Evolutionary conservation across 179 eudicot species (phyloP).

Genomic region (Patellifolia procumbens): DNA sequence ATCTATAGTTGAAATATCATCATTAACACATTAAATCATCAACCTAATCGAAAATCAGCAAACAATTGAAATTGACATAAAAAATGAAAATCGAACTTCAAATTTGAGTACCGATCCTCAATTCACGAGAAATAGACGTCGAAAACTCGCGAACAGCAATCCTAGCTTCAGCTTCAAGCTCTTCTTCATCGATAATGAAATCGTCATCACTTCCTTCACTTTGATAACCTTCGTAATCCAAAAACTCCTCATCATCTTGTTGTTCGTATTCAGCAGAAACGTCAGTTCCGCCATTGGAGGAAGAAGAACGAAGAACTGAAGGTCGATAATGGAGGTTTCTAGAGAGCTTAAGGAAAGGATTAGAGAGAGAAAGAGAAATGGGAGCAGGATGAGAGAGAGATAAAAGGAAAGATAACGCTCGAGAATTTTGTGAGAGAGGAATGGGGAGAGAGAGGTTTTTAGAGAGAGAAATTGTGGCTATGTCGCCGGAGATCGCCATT

Average conservation of each 20-base stretch:
- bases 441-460: constrained; percentile 16
- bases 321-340: constrained; percentile 25
- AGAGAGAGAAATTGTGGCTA: constrained; percentile 24
- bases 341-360: constrained; percentile 22
- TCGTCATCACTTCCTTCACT: constrained; percentile 35
- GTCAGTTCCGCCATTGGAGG: constrained; percentile 1
- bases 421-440: constrained; percentile 5
- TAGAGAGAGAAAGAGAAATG: constrained; percentile 20
- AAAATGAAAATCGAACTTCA: neutral
- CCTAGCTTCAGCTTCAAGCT: constrained; percentile 71
- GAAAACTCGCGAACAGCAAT: constrained; percentile 58
- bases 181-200: constrained; percentile 49
- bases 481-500: constrained; percentile 15
- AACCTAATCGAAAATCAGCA: neutral
- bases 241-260: constrained; percentile 27
- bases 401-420: constrained; percentile 2
- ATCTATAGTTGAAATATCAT: neutral
- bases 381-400: neutral
- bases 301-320: constrained; percentile 29
- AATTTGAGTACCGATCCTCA: constrained; percentile 44
- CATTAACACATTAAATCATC: neutral
- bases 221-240: constrained; percentile 36
- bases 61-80: neutral
- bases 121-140: constrained; percentile 49
- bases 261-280: constrained; percentile 14